Evolutionary conservation across 257 asterid species (phyloP).

Genomic region (Nicotiana otophora): DNA sequence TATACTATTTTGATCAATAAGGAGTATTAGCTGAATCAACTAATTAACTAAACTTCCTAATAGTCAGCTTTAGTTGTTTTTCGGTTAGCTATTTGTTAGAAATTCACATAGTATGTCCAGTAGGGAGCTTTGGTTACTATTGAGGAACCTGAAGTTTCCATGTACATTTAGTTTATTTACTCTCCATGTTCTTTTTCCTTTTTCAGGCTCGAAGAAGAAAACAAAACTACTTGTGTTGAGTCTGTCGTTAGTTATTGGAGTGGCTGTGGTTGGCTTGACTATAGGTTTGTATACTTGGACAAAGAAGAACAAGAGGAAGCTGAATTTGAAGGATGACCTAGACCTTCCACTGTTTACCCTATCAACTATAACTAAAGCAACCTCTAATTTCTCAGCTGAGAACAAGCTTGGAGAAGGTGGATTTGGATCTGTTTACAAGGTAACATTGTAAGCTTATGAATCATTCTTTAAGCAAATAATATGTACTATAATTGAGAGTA

Average conservation of each 20-base stretch:
- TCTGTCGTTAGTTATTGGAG: not conserved
- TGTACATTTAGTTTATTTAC: not conserved
- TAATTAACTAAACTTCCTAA: not conserved
- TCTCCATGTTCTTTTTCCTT: not conserved
- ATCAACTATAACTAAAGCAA: slow-evolving; percentile 18
- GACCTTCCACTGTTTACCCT: slow-evolving; percentile 22
- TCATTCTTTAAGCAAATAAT: not conserved
- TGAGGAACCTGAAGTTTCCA: not conserved
- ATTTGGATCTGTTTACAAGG: slow-evolving; percentile 31
- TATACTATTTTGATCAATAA: not conserved
- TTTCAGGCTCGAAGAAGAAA: not conserved
- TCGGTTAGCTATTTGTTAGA: not conserved
- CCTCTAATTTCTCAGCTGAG: slow-evolving; percentile 16
- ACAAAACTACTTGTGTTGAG: not conserved
- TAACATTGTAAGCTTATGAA: not conserved
- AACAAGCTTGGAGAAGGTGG: slow-evolving; percentile 31
- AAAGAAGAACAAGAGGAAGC: not conserved
- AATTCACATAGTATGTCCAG: not conserved
- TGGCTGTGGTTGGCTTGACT: not conserved
- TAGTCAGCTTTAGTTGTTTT: not conserved
- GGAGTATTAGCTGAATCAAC: not conserved
- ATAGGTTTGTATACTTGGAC: not conserved
- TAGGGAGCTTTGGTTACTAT: not conserved
- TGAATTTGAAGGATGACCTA: not conserved
- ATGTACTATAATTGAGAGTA: no score